Evolutionary conservation across 2,329 filamentous ascomycete genomes (phyloP).

Genomic region (Setomelanomma holmii): DNA sequence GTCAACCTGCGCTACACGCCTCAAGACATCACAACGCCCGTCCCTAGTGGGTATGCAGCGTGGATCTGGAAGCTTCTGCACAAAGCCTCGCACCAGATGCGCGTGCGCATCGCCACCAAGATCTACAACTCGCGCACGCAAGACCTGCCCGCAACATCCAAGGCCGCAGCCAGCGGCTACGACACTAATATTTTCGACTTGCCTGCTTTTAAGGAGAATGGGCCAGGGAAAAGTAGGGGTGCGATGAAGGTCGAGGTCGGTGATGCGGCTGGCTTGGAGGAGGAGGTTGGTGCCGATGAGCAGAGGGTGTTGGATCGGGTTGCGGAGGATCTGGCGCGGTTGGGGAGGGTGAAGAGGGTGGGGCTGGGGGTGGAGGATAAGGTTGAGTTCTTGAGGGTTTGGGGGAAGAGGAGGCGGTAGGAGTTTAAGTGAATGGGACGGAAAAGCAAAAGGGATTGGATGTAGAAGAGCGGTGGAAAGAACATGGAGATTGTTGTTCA

Average conservation of each 20-base stretch:
- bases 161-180: constrained; percentile 28
- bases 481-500: background rate
- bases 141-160: constrained; percentile 20
- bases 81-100: constrained; percentile 84
- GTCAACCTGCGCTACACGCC: constrained; percentile 89
- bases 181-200: constrained; percentile 45
- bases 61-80: constrained; percentile 90
- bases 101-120: constrained; percentile 85
- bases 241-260: constrained; percentile 21
- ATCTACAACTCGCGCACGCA: constrained; percentile 55
- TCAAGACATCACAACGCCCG: constrained; percentile 86
- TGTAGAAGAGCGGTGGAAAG: background rate
- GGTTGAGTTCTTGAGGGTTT: constrained; percentile 77
- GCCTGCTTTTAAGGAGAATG: constrained; percentile 20
- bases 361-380: constrained; percentile 86
- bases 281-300: constrained; percentile 57
- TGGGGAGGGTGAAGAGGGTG: constrained; percentile 88
- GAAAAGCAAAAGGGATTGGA: background rate
- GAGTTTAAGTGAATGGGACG: background rate
- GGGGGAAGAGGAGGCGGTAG: constrained; percentile 56
- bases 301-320: constrained; percentile 77
- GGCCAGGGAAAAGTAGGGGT: constrained; percentile 16
- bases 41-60: constrained; percentile 73
- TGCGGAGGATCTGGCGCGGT: constrained; percentile 82
- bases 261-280: constrained; percentile 8